Evolutionary conservation across 2,329 filamentous ascomycete species (phyloP), one percentile per base, ranked within the genome.

Genomic region (Metarhizium album): DNA sequence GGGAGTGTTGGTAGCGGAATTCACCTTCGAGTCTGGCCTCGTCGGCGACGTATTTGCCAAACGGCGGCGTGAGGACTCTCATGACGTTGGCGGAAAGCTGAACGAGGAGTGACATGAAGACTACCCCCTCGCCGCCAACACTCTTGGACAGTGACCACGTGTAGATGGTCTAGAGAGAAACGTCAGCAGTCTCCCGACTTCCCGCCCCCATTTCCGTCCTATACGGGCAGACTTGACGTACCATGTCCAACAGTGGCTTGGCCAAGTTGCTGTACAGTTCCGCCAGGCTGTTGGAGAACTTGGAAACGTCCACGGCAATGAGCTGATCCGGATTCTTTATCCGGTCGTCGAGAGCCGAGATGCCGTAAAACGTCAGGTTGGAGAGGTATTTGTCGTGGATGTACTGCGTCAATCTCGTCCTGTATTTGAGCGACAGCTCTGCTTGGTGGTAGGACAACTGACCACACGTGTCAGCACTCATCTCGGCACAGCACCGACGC

Each of bases 271-370:
- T 95, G 68, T 98, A 98, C 6, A 98, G 73, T 66, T 97, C 91
- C 1, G 93, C 91, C 54, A 97, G 70, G 59, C 88, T 95, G 66
- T 95, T 95, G 24, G 90, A 93, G 72, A 98, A 98, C 61, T 93
- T 91, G 54, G 90, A 87, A 9, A 98, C 89, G 65, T 98, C 93
- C 27, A 97, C 91, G 0, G 91, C 93, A 60, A 98, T 95, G 42
- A 98, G 79, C 70, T 98, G 93, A 64, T 98, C 93, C 3, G 93
- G 89, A 63, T 98, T 98, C 74, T 96, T 95, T 76, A 98, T 95
- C 64, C 93, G 83, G 65, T 98, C 93, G 62, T 98, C 93, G 35
- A 98, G 76, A 0, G 93, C 90, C 1, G 90, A 94, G 48, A 98
- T 86, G 3, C 90, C 90, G 67, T 98, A 98, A 67, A 97, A 98